Evolutionary conservation across 2,329 filamentous ascomycete genomes (phyloP), one percentile per base, ranked within the genome.

Genomic region (Colletotrichum destructivum): DNA sequence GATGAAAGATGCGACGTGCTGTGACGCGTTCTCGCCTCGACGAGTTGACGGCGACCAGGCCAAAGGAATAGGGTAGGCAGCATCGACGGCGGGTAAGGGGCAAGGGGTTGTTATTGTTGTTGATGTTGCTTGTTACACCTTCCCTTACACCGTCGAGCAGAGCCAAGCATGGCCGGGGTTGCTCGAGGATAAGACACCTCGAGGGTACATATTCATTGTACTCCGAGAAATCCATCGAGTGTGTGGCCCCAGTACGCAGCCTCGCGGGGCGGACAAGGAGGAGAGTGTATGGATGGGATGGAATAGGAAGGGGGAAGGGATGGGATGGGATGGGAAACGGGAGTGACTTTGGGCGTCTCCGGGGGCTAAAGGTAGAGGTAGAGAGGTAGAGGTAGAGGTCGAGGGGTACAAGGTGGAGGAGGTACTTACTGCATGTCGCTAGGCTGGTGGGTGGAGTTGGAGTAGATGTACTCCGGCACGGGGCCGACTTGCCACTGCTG

Each of bases 401-500:
- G 62, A 61, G 35, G 73, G 77, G 76, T 74, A 79, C 76, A 80
- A 79, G 70, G 70, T 76, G 61, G 74, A 80, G 71, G 79, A 81
- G 79, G 79, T 84, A 89, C 88, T 89, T 84, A 89, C 88, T 89
- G 87, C 81, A 89, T 87, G 75, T 88, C 86, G 82, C 85, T 87
- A 76, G 85, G 83, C 78, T 86, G 86, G 77, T 87, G 86, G 77
- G 86, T 83, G 81, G 83, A 83, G 78, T 79, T 80, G 79, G 85
- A 82, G 82, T 88, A 88, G 77, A 89, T 84, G 83, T 88, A 88
- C 81, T 88, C 87, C 83, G 87, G 87, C 82, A 89, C 84, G 76
- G 87, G 87, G 82, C 87, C 87, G 81, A 89, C 86, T 81, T 89
- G 86, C 88, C 88, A 89, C 82, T 89, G 87, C 84, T 89, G 86